These are phyloP conservation scores for Mallotus nudiflorus DNA, from an alignment of 345 rosid genomes.

Conservation along the genomic window DNA sequence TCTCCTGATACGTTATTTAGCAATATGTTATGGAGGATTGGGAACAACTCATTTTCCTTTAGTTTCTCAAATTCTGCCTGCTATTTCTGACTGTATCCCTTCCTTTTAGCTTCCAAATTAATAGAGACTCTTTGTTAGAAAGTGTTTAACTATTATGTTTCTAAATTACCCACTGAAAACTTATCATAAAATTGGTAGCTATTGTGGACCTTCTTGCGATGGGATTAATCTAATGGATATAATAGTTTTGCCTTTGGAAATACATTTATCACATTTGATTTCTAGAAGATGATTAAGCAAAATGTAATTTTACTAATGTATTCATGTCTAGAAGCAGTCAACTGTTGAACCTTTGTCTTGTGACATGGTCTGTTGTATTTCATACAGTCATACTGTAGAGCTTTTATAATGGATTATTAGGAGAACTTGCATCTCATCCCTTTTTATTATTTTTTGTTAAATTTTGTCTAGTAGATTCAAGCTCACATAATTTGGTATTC, in stretches of 20 bases:
- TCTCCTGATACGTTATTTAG: too few relatives aligned
- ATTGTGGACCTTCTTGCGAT: not conserved
- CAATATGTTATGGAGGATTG: too few relatives aligned
- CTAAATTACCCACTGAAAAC: too few relatives aligned
- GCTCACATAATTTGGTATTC: constrained; percentile 14
- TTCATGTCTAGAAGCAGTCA: not conserved
- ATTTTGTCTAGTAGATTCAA: not conserved
- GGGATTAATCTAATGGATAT: not conserved
- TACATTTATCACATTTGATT: not conserved
- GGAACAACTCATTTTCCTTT: too few relatives aligned
- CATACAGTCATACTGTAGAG: too few relatives aligned
- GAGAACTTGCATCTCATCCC: not conserved
- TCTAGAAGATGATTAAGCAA: not conserved
- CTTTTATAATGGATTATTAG: not conserved
- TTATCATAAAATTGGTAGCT: not conserved
- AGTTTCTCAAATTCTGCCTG: too few relatives aligned
- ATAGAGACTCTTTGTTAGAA: too few relatives aligned
- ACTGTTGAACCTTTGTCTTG: not conserved
- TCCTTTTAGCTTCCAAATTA: too few relatives aligned
- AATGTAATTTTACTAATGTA: not conserved
- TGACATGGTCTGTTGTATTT: not conserved
- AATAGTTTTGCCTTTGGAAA: not conserved
- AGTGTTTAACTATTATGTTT: too few relatives aligned
- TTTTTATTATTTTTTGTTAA: not conserved
- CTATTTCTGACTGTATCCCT: too few relatives aligned